Percentiles rank a stretch among this genome's conserved stretches.
These are phyloP conservation scores for Botrytis hyacinthi DNA, from an alignment of 2,329 filamentous ascomycete genomes.

Conservation along the genomic window DNA sequence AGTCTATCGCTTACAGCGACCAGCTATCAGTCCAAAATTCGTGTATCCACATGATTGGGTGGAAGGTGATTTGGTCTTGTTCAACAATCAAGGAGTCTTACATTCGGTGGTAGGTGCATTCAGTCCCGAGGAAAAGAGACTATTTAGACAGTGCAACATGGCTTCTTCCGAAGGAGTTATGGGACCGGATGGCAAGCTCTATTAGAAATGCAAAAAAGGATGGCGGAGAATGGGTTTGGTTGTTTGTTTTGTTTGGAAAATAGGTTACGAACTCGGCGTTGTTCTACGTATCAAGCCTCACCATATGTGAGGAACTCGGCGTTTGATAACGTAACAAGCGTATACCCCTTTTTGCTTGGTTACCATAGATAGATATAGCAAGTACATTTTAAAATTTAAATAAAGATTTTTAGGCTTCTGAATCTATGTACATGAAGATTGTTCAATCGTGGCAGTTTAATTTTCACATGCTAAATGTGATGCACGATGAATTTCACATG, in stretches of 20 bases:
- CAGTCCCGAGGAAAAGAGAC: slow-evolving; percentile 66
- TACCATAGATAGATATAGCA: slow-evolving; percentile 23
- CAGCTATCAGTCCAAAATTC: slow-evolving; percentile 64
- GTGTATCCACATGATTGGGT: slow-evolving; percentile 78
- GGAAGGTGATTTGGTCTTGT: slow-evolving; percentile 72
- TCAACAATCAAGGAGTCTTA: slow-evolving; percentile 73
- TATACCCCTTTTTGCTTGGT: slow-evolving; percentile 38
- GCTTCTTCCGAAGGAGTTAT: slow-evolving; percentile 55
- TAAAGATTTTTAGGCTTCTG: background rate
- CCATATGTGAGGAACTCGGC: slow-evolving; percentile 36
- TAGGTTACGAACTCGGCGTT: slow-evolving; percentile 38
- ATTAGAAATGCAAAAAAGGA: slow-evolving; percentile 26
- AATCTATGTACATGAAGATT: background rate
- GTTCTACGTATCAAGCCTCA: slow-evolving; percentile 39
- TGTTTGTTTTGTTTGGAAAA: slow-evolving; percentile 9
- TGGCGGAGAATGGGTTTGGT: slow-evolving; percentile 17
- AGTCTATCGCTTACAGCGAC: slow-evolving; percentile 70
- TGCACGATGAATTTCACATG: background rate
- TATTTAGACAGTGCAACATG: slow-evolving; percentile 79
- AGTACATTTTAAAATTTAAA: background rate
- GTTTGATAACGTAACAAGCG: slow-evolving; percentile 39
- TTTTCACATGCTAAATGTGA: slow-evolving; percentile 8
- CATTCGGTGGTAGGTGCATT: slow-evolving; percentile 77
- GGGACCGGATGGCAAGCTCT: slow-evolving; percentile 38
- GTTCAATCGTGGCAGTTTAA: background rate